Percentiles rank a stretch among this genome's conserved stretches.
These are phyloP conservation scores for Coemansia sp. DNA, from an alignment of 192 early-diverging fungal species.

Conservation along the genomic window DNA sequence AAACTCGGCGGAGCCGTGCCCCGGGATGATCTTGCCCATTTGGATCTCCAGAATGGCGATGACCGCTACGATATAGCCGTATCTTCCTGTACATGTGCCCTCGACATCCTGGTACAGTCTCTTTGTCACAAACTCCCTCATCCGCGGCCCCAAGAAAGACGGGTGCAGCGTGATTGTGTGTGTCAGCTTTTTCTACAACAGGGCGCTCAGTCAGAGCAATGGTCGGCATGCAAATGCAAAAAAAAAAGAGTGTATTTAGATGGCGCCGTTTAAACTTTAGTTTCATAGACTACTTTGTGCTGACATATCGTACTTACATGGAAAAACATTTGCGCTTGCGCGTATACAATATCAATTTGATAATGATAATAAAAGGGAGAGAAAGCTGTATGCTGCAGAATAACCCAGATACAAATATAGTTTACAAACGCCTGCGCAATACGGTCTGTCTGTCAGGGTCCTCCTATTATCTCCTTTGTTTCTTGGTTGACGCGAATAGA, in stretches of 20 bases:
- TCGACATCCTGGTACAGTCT: slow-evolving; percentile 93
- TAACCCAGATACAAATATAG: not conserved
- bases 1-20: slow-evolving; percentile 86
- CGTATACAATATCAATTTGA: not conserved
- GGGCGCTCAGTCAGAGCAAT: too few relatives aligned
- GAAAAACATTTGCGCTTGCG: slow-evolving; percentile 38
- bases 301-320: slow-evolving; percentile 23
- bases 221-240: not conserved
- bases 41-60: slow-evolving; percentile 75
- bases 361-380: slow-evolving; percentile 1
- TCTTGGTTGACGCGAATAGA: not conserved
- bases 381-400: too few relatives aligned
- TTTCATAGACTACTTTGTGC: not conserved
- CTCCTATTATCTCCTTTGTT: not conserved
- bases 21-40: slow-evolving; percentile 79
- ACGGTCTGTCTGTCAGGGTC: not conserved
- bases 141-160: slow-evolving; percentile 81
- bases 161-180: slow-evolving; percentile 95
- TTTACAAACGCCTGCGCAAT: not conserved
- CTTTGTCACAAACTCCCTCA: slow-evolving; percentile 69
- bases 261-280: not conserved
- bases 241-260: not conserved
- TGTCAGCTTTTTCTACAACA: slow-evolving; percentile 72
- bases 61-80: slow-evolving; percentile 91
- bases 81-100: slow-evolving; percentile 88